Base-by-base conservation (phyloP, 2,329 filamentous ascomycete genomes). In the Aspergillus clavatus region DNA sequence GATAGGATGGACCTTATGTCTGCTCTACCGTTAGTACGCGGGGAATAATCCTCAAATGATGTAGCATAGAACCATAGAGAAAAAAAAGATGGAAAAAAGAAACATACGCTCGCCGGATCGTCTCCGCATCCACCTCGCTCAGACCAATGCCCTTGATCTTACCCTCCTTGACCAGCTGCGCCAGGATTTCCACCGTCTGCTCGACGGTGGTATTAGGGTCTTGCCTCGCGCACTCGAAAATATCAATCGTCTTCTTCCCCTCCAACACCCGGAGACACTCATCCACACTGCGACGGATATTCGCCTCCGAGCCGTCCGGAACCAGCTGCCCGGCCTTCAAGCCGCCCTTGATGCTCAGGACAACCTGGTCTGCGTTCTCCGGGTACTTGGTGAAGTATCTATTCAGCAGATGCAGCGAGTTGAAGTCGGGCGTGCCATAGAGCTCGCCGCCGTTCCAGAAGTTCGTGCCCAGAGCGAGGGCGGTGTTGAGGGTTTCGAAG, bases 361-460 rank as follows among this genome's bases (percentile, higher is more conserved):
- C 72, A 7, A 86, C 72, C 57, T 81, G 80, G 40, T 75, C 69
- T 6, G 81, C 80, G 51, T 85, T 79, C 50, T 82, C 78, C 1
- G 83, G 82, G 58, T 85, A 78, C 48, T 76, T 73, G 24, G 72
- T 72, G 58, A 86, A 84, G 66, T 86, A 86, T 21, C 73, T 70
- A 48, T 79, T 74, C 23, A 86, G 65, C 7, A 86, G 65, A 24
- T 77, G 75, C 56, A 83, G 64, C 2, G 75, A 80, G 67, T 84
- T 83, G 56, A 73, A 73, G 16, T 78, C 70, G 1, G 76, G 60
- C 0, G 63, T 74, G 29, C 83, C 83, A 66, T 87, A 87, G 58
- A 85, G 77, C 58, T 84, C 80, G 50, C 74, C 82, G 28, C 72
- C 81, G 55, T 83, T 84, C 80, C 81, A 85, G 56, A 75, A 69